Percentiles rank a stretch among this genome's conserved stretches.
Conservation (phyloP, 1,139 yeast genomes). For the Yarrowia galli region DNA sequence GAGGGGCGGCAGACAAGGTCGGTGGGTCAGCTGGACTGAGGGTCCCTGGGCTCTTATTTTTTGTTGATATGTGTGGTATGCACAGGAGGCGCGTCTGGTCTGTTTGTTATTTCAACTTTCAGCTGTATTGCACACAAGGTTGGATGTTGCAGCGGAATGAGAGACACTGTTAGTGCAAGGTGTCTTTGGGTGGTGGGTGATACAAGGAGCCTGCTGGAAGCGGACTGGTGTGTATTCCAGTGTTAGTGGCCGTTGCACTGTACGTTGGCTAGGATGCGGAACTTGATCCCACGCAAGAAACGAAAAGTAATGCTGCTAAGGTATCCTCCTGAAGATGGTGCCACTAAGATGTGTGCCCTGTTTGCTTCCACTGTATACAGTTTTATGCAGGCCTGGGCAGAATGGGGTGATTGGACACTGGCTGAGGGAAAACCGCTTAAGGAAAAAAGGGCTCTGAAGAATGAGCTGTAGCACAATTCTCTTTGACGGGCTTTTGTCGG, state of each 20-base stretch:
- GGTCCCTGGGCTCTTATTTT: background rate
- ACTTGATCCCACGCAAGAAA: too few species aligned
- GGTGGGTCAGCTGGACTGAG: conserved; percentile 9
- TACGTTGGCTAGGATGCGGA: too few species aligned
- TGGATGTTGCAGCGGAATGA: conserved; percentile 22
- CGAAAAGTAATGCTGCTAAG: too few species aligned
- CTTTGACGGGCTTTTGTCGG: conserved; percentile 16
- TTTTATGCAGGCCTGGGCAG: conserved; percentile 22
- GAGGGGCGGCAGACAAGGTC: background rate
- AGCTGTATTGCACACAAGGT: conserved; percentile 1
- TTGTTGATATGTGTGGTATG: conserved; percentile 25
- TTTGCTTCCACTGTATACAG: conserved; percentile 6
- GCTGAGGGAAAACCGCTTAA: background rate
- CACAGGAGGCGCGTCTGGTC: conserved; percentile 25
- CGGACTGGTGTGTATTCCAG: too few species aligned
- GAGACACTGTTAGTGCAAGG: background rate
- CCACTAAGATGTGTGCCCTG: background rate
- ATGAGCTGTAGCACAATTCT: background rate
- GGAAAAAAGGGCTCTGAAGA: background rate
- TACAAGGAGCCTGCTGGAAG: too few species aligned
- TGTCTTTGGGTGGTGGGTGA: background rate
- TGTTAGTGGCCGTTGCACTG: background rate
- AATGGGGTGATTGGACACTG: conserved; percentile 31
- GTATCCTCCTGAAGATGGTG: too few species aligned
- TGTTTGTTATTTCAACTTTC: conserved; percentile 33